Evolutionary conservation across 2,329 filamentous ascomycete species (phyloP), one percentile per base, ranked within the genome.

Genomic region (Botryotinia narcissicola): DNA sequence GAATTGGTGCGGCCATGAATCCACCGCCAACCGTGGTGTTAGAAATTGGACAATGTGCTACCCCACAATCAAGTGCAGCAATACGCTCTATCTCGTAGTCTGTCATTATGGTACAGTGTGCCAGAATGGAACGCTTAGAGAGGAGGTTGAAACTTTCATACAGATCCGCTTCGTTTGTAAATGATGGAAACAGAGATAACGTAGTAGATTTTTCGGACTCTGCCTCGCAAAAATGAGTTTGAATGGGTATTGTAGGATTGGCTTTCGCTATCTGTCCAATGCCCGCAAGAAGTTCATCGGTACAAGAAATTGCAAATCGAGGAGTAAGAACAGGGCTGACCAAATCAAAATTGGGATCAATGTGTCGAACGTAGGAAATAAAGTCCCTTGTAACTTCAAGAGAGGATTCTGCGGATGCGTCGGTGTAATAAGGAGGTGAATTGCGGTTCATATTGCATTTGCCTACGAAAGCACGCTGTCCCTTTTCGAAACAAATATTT

Each of bases 381-480:
- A 73, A 72, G 12, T 75, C 70, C 37, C 73, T 73, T 2, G 74
- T 75, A 18, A 72, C 73, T 44, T 73, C 57, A 37, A 75, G 72
- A 40, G 73, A 83, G 14, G 77, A 75, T 48, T 91, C 85, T 72
- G 64, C 73, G 35, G 67, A 71, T 0, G 78, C 78, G 70, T 90
- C 89, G 8, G 83, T 81, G 76, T 87, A 87, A 78, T 84, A 88
- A 25, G 85, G 84, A 0, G 88, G 88, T 64, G 89, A 91, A 0
- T 83, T 81, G 59, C 87, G 87, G 81, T 98, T 93, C 73, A 75
- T 95, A 97, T 98, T 25, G 80, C 80, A 67, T 60, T 95, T 88
- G 51, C 95, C 95, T 62, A 98, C 88, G 75, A 98, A 92, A 18
- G 95, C 95, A 69, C 95, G 87, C 83, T 98, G 95, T 68, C 95